phyloP scores from a whole-genome alignment of 2,329 filamentous ascomycete species.

The Diaporthe sp. region DNA sequence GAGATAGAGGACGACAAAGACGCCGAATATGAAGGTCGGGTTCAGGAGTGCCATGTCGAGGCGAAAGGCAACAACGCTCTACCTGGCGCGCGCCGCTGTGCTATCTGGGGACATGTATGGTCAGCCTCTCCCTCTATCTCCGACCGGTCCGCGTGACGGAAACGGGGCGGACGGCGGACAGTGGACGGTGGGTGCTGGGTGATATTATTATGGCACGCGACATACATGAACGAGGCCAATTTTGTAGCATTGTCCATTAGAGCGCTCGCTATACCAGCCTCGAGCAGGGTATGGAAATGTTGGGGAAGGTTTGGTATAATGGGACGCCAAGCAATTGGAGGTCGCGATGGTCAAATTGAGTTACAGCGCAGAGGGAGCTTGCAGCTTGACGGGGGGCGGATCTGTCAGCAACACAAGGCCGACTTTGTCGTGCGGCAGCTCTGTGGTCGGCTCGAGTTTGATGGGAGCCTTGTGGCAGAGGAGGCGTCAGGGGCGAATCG shows the following conservation, averaged over 20 bases:
- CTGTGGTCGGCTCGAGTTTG: slow-evolving; percentile 1
- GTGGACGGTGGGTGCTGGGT: neutral
- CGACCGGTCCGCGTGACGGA: slow-evolving; percentile 20
- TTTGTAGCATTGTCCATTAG: slow-evolving; percentile 41
- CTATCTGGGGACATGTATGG: slow-evolving; percentile 39
- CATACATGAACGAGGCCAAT: slow-evolving; percentile 41
- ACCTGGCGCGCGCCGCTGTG: slow-evolving; percentile 42
- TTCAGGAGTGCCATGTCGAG: slow-evolving; percentile 74
- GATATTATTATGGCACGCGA: slow-evolving; percentile 8
- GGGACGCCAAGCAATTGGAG: slow-evolving; percentile 32
- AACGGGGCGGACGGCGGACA: neutral
- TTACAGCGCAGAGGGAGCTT: slow-evolving; percentile 15
- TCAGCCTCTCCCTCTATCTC: slow-evolving; percentile 27
- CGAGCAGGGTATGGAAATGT: slow-evolving; percentile 30
- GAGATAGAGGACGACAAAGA: slow-evolving; percentile 88
- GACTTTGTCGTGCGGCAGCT: neutral
- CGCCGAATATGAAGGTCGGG: slow-evolving; percentile 88
- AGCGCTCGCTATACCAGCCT: slow-evolving; percentile 30
- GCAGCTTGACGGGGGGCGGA: slow-evolving; percentile 13
- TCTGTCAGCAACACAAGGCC: slow-evolving; percentile 8
- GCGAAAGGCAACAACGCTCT: slow-evolving; percentile 42
- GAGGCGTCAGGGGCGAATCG: slow-evolving; percentile 9
- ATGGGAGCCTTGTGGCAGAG: neutral
- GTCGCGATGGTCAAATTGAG: slow-evolving; percentile 27
- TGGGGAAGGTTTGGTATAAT: slow-evolving; percentile 23